Percentiles rank a stretch among this genome's conserved stretches.
Evolutionary conservation across 495 filamentous ascomycete genomes (phyloP).

Genomic region (Echria macrotheca): DNA sequence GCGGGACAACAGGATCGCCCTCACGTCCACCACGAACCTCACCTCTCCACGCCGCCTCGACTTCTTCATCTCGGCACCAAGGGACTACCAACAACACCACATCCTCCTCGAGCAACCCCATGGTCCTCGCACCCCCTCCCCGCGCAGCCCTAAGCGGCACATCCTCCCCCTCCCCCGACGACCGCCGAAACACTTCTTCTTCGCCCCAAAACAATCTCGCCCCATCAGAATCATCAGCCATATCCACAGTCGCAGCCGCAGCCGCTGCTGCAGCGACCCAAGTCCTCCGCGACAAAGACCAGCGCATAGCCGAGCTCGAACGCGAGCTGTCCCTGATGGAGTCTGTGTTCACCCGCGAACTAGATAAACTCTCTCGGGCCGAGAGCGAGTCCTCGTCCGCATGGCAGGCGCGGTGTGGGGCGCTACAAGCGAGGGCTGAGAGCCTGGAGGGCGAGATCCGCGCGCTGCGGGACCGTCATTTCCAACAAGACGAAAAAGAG

Average conservation of each 20-base stretch:
- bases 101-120: slow-evolving; percentile 15
- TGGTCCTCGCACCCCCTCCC: slow-evolving; percentile 35
- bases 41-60: no score
- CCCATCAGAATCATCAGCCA: no score
- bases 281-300: slow-evolving; percentile 34
- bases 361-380: slow-evolving; percentile 37
- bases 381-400: slow-evolving; percentile 40
- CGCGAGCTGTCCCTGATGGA: slow-evolving; percentile 40
- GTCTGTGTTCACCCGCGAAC: slow-evolving; percentile 40
- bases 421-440: slow-evolving; percentile 32
- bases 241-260: slow-evolving; percentile 12
- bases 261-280: slow-evolving; percentile 25
- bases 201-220: no score
- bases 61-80: no score
- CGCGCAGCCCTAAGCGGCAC: slow-evolving; percentile 33
- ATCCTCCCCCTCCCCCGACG: slow-evolving; percentile 31
- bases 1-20: slow-evolving; percentile 16
- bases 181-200: slow-evolving; percentile 6
- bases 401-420: slow-evolving; percentile 44
- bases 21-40: slow-evolving; percentile 8
- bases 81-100: no score
- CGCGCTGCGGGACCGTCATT: no score
- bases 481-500: no score
- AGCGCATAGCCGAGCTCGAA: slow-evolving; percentile 40
- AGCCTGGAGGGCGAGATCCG: no score